Base-by-base conservation (phyloP, 768 basidiomycete species). In the Kwoniella bestiolae region DNA sequence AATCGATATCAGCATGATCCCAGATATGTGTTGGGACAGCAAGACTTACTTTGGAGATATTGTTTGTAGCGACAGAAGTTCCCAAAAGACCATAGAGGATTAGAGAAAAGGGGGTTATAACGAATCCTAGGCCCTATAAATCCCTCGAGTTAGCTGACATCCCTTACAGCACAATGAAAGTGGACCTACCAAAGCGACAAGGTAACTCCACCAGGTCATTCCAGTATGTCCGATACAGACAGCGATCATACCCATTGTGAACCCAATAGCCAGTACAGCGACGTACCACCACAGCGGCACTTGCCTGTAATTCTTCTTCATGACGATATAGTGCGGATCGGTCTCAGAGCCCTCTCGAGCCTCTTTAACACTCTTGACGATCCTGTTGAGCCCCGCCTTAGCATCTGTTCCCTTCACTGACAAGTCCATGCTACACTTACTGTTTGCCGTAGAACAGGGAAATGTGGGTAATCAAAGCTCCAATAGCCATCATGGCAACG, bases 161-260 rank as follows among this genome's bases (percentile, higher is more conserved):
- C 18, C 38, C 18, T 18, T 41, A 11, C 6, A 16, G 18, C 14
- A 3, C 12, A 41, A 18, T 11, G 12, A 41, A 14, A 41, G 38
- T 18, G 18, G 38, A 41, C 38, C 18, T 18, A 55, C 49, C 59
- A 89, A 77, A 0, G 88, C 86, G 53, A 86, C 75, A 34, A 89
- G 84, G 73, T 85, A 88, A 1, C 86, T 86, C 84, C 86, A 88
- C 84, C 85, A 86, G 3, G 87, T 86, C 18, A 89, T 83, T 0
- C 87, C 87, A 1, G 87, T 87, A 67, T 87, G 82, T 14, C 86
- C 87, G 67, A 84, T 86, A 66, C 86, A 55, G 1, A 86, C 84
- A 18, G 87, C 87, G 41, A 87, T 83, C 57, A 88, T 80, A 21
- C 87, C 86, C 84, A 69, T 53, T 18, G 70, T 58, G 23, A 51